A percentile compares a stretch with the other conserved stretches of the same genome.
phyloP scores from a whole-genome alignment of 352 stramenopile species.

The Elongisporangium undulatum region DNA sequence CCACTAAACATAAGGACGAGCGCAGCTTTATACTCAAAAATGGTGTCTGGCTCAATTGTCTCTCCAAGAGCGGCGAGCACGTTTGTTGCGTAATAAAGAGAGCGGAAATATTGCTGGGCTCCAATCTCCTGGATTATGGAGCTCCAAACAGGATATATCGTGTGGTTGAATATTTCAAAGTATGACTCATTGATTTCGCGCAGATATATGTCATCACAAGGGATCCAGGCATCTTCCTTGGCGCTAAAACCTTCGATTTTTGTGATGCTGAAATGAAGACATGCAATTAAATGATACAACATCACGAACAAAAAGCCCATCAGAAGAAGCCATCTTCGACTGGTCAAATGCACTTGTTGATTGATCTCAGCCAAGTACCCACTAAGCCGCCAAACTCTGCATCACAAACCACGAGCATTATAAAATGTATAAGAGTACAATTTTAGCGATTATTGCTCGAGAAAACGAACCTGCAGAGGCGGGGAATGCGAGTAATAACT shows the following conservation, averaged over 20 bases:
- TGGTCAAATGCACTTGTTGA: conserved; percentile 10
- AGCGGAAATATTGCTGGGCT: conserved; percentile 30
- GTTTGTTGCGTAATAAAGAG: conserved; percentile 34
- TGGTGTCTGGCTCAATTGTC: conserved; percentile 29
- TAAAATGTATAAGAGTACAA: not conserved
- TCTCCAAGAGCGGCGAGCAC: conserved; percentile 32
- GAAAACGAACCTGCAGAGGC: not conserved
- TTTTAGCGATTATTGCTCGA: too few relatives aligned
- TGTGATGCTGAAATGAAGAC: conserved; percentile 28
- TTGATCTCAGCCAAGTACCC: conserved; percentile 28
- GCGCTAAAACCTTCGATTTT: conserved; percentile 19
- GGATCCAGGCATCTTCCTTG: conserved; percentile 18
- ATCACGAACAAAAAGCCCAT: conserved; percentile 17
- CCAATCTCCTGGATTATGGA: not conserved
- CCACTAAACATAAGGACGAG: conserved; percentile 42
- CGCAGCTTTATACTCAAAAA: conserved; percentile 23
- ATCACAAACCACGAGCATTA: not conserved
- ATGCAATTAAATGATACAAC: conserved; percentile 26
- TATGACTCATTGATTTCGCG: conserved; percentile 13
- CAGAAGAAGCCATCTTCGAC: conserved; percentile 12
- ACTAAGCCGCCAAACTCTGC: conserved; percentile 22
- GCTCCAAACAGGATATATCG: not conserved
- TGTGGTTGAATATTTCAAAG: conserved; percentile 2
- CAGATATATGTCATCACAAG: conserved; percentile 20
- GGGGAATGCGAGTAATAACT: not conserved